phyloP scores from a whole-genome alignment of 805 yeast genomes.

The Lipomyces yamanashiensis region DNA sequence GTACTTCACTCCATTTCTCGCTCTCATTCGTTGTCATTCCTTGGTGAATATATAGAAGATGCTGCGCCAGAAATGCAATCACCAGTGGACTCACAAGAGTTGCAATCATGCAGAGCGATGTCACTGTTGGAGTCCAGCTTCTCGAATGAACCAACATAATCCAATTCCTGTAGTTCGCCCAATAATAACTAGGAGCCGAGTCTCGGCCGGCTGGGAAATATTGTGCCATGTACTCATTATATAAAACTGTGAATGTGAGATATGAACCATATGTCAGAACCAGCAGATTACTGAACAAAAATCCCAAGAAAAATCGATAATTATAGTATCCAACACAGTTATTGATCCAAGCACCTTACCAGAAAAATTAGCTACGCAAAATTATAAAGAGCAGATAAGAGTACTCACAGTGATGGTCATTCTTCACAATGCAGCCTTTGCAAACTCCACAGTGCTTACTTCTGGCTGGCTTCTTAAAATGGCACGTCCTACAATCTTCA shows the following conservation, averaged over 20 bases:
- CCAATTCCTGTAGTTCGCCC: slow-evolving; percentile 29
- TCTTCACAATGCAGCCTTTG: slow-evolving; percentile 52
- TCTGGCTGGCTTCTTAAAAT: slow-evolving; percentile 57
- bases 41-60: slow-evolving; percentile 56
- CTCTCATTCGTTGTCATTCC: slow-evolving; percentile 81
- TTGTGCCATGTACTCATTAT: slow-evolving; percentile 19
- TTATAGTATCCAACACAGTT: slow-evolving; percentile 67
- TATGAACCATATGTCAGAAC: slow-evolving; percentile 54
- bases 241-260: slow-evolving; percentile 38
- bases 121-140: slow-evolving; percentile 28
- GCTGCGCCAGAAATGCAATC: slow-evolving; percentile 52
- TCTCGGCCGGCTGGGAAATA: slow-evolving; percentile 24
- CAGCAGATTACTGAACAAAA: slow-evolving; percentile 55
- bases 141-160: slow-evolving; percentile 29
- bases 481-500: slow-evolving; percentile 55
- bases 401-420: slow-evolving; percentile 62
- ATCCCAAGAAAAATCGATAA: slow-evolving; percentile 62
- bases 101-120: slow-evolving; percentile 54
- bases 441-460: slow-evolving; percentile 65
- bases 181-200: slow-evolving; percentile 19
- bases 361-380: background rate
- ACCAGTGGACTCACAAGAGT: slow-evolving; percentile 52
- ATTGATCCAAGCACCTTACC: slow-evolving; percentile 55
- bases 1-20: slow-evolving; percentile 71
- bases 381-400: background rate